These are phyloP conservation scores for Pyracantha coccinea DNA, from an alignment of 331 rosid genomes.

Conservation along the genomic window DNA sequence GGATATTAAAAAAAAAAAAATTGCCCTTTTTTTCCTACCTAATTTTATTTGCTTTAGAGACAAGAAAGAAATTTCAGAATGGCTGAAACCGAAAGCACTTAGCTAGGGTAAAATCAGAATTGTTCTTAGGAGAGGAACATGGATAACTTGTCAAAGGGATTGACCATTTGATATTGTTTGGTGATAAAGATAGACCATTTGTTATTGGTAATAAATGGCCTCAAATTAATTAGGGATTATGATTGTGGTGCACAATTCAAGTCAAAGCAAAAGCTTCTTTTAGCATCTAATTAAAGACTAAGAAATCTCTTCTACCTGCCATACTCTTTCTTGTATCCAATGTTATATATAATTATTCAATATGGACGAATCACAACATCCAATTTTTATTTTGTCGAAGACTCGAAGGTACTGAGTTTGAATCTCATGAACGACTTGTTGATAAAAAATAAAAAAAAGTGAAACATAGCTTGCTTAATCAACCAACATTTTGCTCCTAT, in stretches of 20 bases:
- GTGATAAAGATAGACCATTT: conserved; percentile 8
- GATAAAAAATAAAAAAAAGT: too few relatives aligned
- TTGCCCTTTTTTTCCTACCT: conserved; percentile 2
- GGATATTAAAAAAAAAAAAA: background rate
- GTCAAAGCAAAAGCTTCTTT: conserved; percentile 50
- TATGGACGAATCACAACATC: too few relatives aligned
- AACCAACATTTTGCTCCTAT: background rate
- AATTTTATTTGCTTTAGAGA: background rate
- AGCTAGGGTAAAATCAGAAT: background rate
- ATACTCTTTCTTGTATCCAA: conserved; percentile 14
- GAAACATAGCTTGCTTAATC: too few relatives aligned
- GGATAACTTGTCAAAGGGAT: conserved; percentile 9
- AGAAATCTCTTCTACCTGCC: conserved; percentile 34
- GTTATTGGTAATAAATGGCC: too few relatives aligned
- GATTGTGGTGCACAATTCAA: conserved; percentile 39
- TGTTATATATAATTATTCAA: background rate
- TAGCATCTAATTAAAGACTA: conserved; percentile 31
- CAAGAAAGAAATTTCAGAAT: background rate
- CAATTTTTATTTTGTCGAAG: background rate
- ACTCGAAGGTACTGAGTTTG: too few relatives aligned
- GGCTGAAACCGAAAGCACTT: background rate
- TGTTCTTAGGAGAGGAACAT: background rate
- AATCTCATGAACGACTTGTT: too few relatives aligned
- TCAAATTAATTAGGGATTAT: background rate
- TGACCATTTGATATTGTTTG: conserved; percentile 3